Evolutionary conservation across 2,329 filamentous ascomycete genomes (phyloP), one percentile per base, ranked within the genome.

Genomic region (Drechslera avenae): DNA sequence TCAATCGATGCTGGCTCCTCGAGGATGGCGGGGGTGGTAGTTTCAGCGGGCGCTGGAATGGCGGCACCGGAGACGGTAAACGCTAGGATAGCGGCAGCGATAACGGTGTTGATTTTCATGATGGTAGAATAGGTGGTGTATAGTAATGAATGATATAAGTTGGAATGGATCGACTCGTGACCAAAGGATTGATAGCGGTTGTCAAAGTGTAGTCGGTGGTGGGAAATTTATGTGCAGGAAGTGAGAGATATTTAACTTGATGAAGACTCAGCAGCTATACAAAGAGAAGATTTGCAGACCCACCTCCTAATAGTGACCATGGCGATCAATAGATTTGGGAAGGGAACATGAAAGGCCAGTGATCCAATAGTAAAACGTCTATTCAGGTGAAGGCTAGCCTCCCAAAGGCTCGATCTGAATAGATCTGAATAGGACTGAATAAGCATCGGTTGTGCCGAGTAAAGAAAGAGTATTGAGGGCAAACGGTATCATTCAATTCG

Each of bases 81-180:
- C 44, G 75, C 74, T 40, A 81, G 53, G 42, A 78, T 64, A 43
- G 69, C 60, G 46, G 76, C 69, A 39, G 74, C 62, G 45, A 79
- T 61, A 44, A 79, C 49, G 46, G 73, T 63, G 57, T 75, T 69
- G 66, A 81, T 60, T 73, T 79, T 82, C 81, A 83, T 83, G 45
- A 50, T 75, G 67, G 60, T 39, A 39, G 45, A 42, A 42, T 52
- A 31, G 53, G 52, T 43, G 51, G 39, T 43, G 45, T 57, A 50
- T 48, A 63, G 51, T 42, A 65, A 56, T 47, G 56, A 60, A 52
- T 54, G 44, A 13, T 58, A 23, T 30, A 49, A 46, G 39, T 45
- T 34, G 46, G 52, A 49, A 39, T 39, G n/a, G 48, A 43, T 45
- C 41, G 44, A 54, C 40, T 41, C 28, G 40, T 48, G 30, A 44